phyloP scores from a whole-genome alignment of 2,329 filamentous ascomycete species.

The Claviceps arundinis region DNA sequence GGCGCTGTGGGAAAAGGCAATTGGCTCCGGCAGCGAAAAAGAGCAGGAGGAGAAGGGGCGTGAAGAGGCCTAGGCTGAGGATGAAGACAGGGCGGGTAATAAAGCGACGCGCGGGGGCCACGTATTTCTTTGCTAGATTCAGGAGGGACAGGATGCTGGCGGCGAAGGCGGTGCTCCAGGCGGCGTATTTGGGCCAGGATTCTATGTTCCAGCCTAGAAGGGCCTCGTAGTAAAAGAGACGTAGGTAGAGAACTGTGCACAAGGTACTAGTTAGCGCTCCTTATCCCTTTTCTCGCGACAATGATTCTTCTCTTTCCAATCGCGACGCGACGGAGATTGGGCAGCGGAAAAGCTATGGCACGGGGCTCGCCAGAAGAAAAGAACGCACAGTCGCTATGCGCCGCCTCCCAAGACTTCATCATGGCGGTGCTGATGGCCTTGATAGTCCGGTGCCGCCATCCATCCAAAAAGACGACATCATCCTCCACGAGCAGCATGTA shows the following conservation, averaged over 20 bases:
- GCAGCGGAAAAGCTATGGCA: too few relatives aligned
- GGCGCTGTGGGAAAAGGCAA: slow-evolving; percentile 1
- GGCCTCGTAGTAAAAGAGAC: slow-evolving; percentile 7
- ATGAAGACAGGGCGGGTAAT: not conserved
- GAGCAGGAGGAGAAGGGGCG: slow-evolving; percentile 3
- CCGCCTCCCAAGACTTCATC: not conserved
- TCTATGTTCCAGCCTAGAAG: slow-evolving; percentile 6
- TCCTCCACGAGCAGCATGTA: slow-evolving; percentile 7
- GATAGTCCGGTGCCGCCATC: slow-evolving; percentile 3
- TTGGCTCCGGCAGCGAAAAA: slow-evolving; percentile 6
- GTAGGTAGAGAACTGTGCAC: slow-evolving; percentile 5
- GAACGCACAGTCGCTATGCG: slow-evolving; percentile 1
- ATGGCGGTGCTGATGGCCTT: not conserved
- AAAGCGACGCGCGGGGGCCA: not conserved
- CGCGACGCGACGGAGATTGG: too few relatives aligned
- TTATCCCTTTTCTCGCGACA: not conserved
- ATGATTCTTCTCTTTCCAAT: not conserved
- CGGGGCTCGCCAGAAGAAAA: too few relatives aligned
- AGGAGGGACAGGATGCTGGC: not conserved
- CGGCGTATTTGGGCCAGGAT: slow-evolving; percentile 4
- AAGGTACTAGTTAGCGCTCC: not conserved
- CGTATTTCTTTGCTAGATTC: not conserved
- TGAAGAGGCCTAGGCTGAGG: not conserved
- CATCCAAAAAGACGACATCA: slow-evolving; percentile 6
- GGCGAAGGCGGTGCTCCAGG: not conserved